phyloP scores from a whole-genome alignment of 805 yeast genomes.

The Saccharomycopsis fodiens region DNA sequence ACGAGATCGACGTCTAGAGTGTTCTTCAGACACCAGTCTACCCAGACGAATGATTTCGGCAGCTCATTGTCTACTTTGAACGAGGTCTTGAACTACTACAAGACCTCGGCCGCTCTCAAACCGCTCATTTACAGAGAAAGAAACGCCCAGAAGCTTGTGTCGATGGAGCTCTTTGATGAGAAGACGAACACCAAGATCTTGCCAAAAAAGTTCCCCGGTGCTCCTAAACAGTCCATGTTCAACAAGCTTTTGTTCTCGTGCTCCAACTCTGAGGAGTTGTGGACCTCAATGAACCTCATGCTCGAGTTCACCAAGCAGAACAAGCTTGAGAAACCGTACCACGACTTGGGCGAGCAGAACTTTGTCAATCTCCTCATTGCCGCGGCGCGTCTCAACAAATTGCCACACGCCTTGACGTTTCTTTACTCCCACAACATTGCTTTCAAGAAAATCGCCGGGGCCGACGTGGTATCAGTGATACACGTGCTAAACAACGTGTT shows the following conservation, averaged over 20 bases:
- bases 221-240: slow-evolving; percentile 23
- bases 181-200: slow-evolving; percentile 27
- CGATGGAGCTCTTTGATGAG: slow-evolving; percentile 34
- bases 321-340: slow-evolving; percentile 2
- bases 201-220: slow-evolving; percentile 27
- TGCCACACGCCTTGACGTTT: slow-evolving; percentile 15
- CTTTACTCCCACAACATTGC: slow-evolving; percentile 8
- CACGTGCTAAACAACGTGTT: slow-evolving; percentile 15
- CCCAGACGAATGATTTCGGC: not conserved
- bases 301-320: slow-evolving; percentile 7
- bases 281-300: slow-evolving; percentile 3
- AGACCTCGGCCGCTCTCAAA: slow-evolving; percentile 28
- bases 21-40: not conserved
- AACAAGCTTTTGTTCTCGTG: slow-evolving; percentile 9
- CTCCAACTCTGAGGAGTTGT: slow-evolving; percentile 3
- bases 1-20: no score
- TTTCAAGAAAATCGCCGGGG: not conserved
- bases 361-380: slow-evolving; percentile 15
- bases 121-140: slow-evolving; percentile 35
- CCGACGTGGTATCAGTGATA: slow-evolving; percentile 2
- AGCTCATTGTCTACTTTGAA: slow-evolving; percentile 20
- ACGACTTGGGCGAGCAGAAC: slow-evolving; percentile 12
- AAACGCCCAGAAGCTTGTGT: slow-evolving; percentile 31
- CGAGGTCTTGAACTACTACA: slow-evolving; percentile 29
- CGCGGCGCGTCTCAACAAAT: slow-evolving; percentile 14